phyloP scores from a whole-genome alignment of 805 yeast genomes.

The Pichia sporocuriosa region DNA sequence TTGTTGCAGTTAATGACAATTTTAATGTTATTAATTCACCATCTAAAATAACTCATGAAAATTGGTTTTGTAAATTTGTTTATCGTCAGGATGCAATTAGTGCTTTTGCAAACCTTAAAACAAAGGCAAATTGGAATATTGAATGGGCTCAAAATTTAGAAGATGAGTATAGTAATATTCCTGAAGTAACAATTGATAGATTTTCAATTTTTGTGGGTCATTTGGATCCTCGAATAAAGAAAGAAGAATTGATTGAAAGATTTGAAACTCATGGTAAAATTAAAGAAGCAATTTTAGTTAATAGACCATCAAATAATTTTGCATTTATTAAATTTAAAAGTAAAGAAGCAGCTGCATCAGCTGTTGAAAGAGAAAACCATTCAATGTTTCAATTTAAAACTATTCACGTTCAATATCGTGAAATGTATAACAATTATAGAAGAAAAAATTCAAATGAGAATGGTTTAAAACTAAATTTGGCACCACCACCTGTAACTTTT shows the following conservation, averaged over 20 bases:
- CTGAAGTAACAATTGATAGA: constrained; percentile 52
- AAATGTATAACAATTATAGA: constrained; percentile 38
- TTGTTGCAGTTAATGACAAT: constrained; percentile 39
- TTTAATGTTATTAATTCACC: constrained; percentile 17
- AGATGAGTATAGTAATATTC: constrained; percentile 30
- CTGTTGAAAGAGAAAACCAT: constrained; percentile 82
- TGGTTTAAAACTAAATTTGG: constrained; percentile 36
- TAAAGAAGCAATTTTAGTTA: constrained; percentile 46
- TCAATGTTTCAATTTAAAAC: constrained; percentile 65
- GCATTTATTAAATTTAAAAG: constrained; percentile 65
- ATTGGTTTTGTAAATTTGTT: constrained; percentile 73
- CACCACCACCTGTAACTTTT: constrained; percentile 78
- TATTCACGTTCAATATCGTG: constrained; percentile 81
- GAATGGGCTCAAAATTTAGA: constrained; percentile 88
- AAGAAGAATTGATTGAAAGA: constrained; percentile 48
- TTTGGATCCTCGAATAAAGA: constrained; percentile 47
- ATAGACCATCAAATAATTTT: constrained; percentile 48
- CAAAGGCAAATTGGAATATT: constrained; percentile 47
- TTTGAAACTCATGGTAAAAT: constrained; percentile 66
- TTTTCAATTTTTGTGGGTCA: constrained; percentile 77
- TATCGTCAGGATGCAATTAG: constrained; percentile 83
- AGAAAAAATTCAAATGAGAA: constrained; percentile 24
- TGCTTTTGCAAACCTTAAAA: constrained; percentile 66
- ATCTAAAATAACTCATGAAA: constrained; percentile 13
- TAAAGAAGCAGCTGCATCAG: constrained; percentile 75